Conservation (phyloP, 441 rosid species). For the Euphorbia celastroides region DNA sequence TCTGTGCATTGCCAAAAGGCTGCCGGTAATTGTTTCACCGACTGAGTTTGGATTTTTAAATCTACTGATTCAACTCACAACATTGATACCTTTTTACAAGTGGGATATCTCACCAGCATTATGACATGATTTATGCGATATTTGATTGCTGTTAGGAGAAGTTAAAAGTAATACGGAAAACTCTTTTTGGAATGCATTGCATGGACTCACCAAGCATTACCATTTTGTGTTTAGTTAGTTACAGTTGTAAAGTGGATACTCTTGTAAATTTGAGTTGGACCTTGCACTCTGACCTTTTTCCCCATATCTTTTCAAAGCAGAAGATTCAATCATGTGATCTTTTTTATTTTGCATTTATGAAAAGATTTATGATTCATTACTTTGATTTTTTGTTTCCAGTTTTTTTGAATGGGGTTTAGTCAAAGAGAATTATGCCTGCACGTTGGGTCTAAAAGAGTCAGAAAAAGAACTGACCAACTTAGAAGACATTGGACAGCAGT, state of each 20-base stretch:
- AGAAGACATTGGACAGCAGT: constrained; percentile 65
- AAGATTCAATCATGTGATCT: neutral
- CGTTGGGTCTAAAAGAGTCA: constrained; percentile 41
- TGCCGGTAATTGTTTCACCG: constrained; percentile 47
- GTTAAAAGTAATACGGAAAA: neutral
- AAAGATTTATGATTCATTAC: neutral
- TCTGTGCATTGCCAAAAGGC: constrained; percentile 58
- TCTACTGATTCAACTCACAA: neutral
- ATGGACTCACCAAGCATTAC: neutral
- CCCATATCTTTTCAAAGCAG: neutral
- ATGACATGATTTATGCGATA: neutral
- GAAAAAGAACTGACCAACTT: constrained; percentile 50
- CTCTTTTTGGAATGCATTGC: neutral
- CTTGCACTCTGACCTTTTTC: neutral
- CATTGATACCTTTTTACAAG: neutral
- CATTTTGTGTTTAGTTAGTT: neutral
- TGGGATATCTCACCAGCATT: neutral
- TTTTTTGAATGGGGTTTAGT: constrained; percentile 62
- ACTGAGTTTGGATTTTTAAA: neutral
- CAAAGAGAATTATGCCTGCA: constrained; percentile 31
- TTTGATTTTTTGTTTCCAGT: constrained; percentile 36
- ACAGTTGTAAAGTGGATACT: neutral
- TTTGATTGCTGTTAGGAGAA: neutral
- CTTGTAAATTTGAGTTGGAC: neutral
- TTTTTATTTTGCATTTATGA: neutral